These are phyloP conservation scores for Ceratonia siliqua DNA, from an alignment of 306 rosid genomes.

Conservation along the genomic window DNA sequence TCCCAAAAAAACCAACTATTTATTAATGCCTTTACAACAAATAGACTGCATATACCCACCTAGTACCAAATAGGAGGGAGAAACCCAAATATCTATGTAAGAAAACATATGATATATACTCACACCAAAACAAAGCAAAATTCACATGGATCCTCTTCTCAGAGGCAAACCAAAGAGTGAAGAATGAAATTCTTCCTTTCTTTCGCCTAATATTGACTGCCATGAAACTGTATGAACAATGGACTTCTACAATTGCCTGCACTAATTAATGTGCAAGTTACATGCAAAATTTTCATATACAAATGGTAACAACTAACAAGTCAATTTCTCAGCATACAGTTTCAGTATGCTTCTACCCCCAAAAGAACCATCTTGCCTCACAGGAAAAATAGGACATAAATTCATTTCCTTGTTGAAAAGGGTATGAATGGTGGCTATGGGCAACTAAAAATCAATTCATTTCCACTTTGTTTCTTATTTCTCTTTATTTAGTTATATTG, in stretches of 20 bases:
- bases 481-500: no score
- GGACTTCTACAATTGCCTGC: constrained; percentile 1
- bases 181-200: no score
- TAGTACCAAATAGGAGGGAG: neutral
- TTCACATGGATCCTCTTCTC: neutral
- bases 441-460: no score
- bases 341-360: constrained; percentile 18
- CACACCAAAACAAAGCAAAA: neutral
- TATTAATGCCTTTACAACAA: neutral
- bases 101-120: neutral
- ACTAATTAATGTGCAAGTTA: constrained; percentile 18
- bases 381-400: neutral
- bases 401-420: no score
- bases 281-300: constrained; percentile 18
- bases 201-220: neutral
- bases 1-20: neutral
- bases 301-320: neutral
- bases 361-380: constrained; percentile 6
- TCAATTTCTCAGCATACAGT: neutral
- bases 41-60: neutral
- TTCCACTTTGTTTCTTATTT: no score
- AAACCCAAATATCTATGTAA: neutral
- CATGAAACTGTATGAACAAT: constrained; percentile 11
- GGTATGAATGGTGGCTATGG: no score
- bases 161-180: neutral